Base-by-base conservation (phyloP, 2,329 filamentous ascomycete species). In the Sporothrix humicola region DNA sequence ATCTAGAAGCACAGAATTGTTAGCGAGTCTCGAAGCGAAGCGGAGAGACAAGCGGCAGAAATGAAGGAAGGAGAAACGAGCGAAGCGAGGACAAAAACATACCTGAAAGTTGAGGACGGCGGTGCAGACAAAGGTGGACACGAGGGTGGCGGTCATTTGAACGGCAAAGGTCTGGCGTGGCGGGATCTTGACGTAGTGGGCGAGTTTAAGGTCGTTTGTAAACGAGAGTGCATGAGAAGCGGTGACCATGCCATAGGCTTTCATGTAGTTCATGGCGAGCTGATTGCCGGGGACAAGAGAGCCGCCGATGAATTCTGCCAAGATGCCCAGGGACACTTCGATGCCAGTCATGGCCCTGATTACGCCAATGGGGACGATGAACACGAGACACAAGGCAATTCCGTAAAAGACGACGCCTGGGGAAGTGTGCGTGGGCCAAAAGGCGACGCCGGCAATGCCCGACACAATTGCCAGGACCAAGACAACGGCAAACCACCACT, bases 181-280 rank as follows among this genome's bases (percentile, higher is more conserved):
- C 31, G 79, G 75, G 42, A 80, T 79, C 77, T 79, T 79, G 73
- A 78, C 73, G 74, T 80, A 80, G 74, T 80, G 79, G 7, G 77
- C 79, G 10, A 80, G 76, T 76, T 80, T 80, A 78, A 75, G 69
- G 54, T 76, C 73, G 61, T 79, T 78, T 52, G 76, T 76, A 73
- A 78, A 79, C 68, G 77, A 78, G 2, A 80, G 52, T 12, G 66
- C 77, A 2, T 79, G 74, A 4, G 69, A 58, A 2, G 66, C 56
- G 37, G 78, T 76, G 71, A 79, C 68, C 66, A 79, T 73, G 10
- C 75, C 72, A 12, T 75, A 76, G 26, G 71, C 42, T 80, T 87
- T 87, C 82, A 88, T 87, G 76, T 83, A 87, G 80, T 86, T 87
- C 84, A 87, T 87, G 70, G 84, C 85, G 71, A 87, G 77, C 0